phyloP scores from a whole-genome alignment of 345 rosid genomes.

The Eutrema japonicum region DNA sequence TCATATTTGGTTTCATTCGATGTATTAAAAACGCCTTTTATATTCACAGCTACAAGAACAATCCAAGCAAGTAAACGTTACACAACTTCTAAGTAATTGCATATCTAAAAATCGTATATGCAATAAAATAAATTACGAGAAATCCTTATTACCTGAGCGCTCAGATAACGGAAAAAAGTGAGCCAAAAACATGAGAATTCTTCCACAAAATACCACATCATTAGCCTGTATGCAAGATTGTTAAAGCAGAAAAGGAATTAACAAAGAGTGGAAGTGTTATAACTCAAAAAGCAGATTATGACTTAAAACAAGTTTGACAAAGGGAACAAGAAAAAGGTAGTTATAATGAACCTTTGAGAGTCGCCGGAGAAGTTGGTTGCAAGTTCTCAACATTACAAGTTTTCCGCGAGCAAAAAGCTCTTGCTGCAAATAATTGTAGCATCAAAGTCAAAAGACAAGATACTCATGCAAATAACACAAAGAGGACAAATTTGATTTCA shows the following conservation, averaged over 20 bases:
- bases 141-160: conserved; percentile 73
- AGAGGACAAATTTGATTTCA: background rate
- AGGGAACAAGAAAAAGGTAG: conserved; percentile 18
- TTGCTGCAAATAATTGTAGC: conserved; percentile 59
- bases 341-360: conserved; percentile 73
- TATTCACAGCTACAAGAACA: conserved; percentile 86
- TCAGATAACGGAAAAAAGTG: conserved; percentile 95
- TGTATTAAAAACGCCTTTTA: conserved; percentile 95
- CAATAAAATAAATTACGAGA: conserved; percentile 6
- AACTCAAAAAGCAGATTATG: conserved; percentile 20
- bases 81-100: conserved; percentile 18
- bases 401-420: conserved; percentile 99
- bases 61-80: conserved; percentile 28
- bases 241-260: conserved; percentile 28
- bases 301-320: background rate
- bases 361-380: conserved; percentile 99
- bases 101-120: conserved; percentile 3
- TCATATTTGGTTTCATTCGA: conserved; percentile 95
- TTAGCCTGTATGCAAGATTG: conserved; percentile 66
- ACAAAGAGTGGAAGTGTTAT: conserved; percentile 18
- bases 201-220: conserved; percentile 96
- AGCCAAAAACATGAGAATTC: conserved; percentile 95
- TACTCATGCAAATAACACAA: conserved; percentile 19
- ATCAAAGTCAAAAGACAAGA: conserved; percentile 28
- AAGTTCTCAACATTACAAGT: conserved; percentile 98